A percentile compares a stretch with the other conserved stretches of the same genome.
Conservation (phyloP, 805 yeast species). For the Schizosaccharomyces lindneri region DNA sequence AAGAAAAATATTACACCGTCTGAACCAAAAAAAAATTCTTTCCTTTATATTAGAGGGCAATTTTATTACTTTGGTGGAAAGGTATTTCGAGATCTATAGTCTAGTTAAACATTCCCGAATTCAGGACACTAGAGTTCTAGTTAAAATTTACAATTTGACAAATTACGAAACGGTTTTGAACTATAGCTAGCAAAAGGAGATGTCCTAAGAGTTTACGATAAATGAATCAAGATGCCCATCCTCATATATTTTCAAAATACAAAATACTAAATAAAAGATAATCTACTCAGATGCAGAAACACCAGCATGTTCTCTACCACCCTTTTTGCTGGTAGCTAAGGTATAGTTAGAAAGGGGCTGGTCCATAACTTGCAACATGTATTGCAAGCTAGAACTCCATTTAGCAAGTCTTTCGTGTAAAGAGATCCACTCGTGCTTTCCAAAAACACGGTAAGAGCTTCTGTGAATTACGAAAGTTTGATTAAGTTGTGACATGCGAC, state of each 20-base stretch:
- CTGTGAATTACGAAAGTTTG: slow-evolving; percentile 16
- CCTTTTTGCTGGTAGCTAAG: neutral
- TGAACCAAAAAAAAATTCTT: neutral
- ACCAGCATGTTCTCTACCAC: neutral
- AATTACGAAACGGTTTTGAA: neutral
- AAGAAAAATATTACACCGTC: neutral
- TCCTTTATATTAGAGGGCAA: no score
- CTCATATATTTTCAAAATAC: no score
- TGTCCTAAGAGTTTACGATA: no score
- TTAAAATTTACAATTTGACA: no score
- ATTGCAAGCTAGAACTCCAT: slow-evolving; percentile 16
- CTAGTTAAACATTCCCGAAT: no score
- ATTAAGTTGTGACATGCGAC: slow-evolving; percentile 19
- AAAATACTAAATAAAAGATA: no score
- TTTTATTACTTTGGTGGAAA: no score
- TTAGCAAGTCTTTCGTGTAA: slow-evolving; percentile 13
- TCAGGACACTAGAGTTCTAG: no score
- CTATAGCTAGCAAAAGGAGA: neutral
- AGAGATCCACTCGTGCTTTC: slow-evolving; percentile 16
- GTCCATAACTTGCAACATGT: slow-evolving; percentile 3
- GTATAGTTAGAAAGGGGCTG: neutral
- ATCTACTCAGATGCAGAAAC: neutral
- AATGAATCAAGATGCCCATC: no score
- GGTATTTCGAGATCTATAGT: no score
- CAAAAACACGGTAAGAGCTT: slow-evolving; percentile 16